phyloP scores from a whole-genome alignment of 306 rosid species.

The Lagenaria siceraria region DNA sequence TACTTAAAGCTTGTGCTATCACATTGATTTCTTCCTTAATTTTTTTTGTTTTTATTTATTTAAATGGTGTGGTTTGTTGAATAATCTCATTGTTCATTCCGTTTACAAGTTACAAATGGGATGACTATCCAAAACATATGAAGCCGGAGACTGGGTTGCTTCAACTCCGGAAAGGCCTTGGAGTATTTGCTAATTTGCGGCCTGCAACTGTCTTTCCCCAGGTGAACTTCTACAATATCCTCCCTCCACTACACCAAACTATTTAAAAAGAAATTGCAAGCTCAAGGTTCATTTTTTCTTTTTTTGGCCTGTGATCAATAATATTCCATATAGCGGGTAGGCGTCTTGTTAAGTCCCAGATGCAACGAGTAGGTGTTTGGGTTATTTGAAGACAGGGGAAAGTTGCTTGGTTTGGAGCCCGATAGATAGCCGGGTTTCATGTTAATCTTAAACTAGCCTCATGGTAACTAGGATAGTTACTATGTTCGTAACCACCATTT shows the following conservation, averaged over 20 bases:
- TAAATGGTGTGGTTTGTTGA: background rate
- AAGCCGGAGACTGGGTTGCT: constrained; percentile 94
- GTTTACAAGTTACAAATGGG: constrained; percentile 63
- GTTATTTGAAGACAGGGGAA: background rate
- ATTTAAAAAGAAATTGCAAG: background rate
- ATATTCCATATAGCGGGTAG: background rate
- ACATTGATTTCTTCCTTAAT: background rate
- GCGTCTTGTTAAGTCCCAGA: background rate
- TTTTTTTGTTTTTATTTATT: background rate
- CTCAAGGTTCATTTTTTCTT: background rate
- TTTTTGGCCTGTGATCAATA: background rate
- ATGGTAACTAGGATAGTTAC: background rate
- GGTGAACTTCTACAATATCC: constrained; percentile 22
- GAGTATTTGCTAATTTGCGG: constrained; percentile 73
- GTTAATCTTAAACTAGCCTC: background rate
- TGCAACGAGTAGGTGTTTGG: background rate
- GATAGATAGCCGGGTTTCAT: background rate
- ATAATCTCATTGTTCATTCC: background rate
- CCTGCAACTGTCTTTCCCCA: constrained; percentile 71
- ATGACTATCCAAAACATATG: constrained; percentile 52
- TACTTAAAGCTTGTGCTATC: background rate
- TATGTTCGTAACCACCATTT: too few species aligned
- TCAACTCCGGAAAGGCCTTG: constrained; percentile 52
- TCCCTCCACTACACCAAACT: background rate
- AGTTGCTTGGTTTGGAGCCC: background rate